These are phyloP conservation scores for Acacia confusa DNA, from an alignment of 306 rosid genomes.

Conservation along the genomic window DNA sequence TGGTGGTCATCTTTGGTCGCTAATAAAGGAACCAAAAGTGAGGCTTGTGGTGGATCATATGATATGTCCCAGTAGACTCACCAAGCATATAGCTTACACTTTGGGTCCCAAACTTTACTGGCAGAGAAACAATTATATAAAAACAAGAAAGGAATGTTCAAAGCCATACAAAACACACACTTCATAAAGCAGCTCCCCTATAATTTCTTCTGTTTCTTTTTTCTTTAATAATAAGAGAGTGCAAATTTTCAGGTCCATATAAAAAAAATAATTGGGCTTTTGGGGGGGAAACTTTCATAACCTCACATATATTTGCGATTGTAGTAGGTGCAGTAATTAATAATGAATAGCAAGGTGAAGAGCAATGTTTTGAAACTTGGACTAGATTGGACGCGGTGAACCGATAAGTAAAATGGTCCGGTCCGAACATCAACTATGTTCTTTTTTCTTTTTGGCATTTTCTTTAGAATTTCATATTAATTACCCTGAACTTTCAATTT, in stretches of 20 bases:
- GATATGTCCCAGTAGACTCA: constrained; percentile 39
- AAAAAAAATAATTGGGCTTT: background rate
- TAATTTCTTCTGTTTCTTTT: constrained; percentile 2
- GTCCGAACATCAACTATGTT: too few species aligned
- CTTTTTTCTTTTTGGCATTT: too few species aligned
- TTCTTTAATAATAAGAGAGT: background rate
- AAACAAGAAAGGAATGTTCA: constrained; percentile 41
- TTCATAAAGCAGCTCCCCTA: background rate
- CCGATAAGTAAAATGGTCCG: too few species aligned
- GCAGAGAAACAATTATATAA: constrained; percentile 34
- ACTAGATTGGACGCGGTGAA: too few species aligned
- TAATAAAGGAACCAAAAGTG: constrained; percentile 49
- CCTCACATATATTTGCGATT: background rate
- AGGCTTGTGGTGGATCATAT: constrained; percentile 53
- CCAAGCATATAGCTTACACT: constrained; percentile 34
- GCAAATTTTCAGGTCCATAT: background rate
- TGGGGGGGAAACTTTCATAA: background rate
- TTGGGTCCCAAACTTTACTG: constrained; percentile 43
- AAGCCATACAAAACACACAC: constrained; percentile 37
- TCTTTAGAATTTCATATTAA: too few species aligned
- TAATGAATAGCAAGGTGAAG: too few species aligned
- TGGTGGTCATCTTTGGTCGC: constrained; percentile 45
- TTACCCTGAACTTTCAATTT: too few species aligned
- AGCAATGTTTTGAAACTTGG: too few species aligned
- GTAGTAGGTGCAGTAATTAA: background rate